phyloP scores from a whole-genome alignment of 106 monocot genomes.

The Alisma plantagoaquatica region DNA sequence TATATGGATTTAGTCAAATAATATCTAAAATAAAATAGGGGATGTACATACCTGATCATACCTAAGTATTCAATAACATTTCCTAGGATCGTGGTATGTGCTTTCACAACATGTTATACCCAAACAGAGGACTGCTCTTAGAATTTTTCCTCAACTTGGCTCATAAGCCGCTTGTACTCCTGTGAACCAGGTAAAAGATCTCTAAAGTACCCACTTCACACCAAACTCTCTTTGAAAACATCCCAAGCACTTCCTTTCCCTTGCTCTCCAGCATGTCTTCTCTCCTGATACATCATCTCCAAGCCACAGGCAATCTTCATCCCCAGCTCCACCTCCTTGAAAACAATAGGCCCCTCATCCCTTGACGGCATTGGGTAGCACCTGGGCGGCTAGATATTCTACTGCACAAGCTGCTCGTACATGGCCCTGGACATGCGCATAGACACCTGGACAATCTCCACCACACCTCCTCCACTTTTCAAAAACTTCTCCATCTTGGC shows the following conservation, averaged over 20 bases:
- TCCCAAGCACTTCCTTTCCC: conserved; percentile 63
- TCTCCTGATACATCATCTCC: conserved; percentile 98
- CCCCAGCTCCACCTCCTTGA: conserved; percentile 69
- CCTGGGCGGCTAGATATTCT: conserved; percentile 72
- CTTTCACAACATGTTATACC: conserved; percentile 75
- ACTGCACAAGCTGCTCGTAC: conserved; percentile 87
- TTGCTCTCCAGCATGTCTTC: conserved; percentile 45
- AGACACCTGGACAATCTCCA: conserved; percentile 42
- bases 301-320: conserved; percentile 98
- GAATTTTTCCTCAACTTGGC: conserved; percentile 51
- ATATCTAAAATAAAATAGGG: too few relatives aligned
- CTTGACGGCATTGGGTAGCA: conserved; percentile 67
- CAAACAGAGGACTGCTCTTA: conserved; percentile 39
- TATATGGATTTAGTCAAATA: too few relatives aligned
- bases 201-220: conserved; percentile 59
- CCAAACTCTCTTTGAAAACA: conserved; percentile 60
- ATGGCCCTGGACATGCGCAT: conserved; percentile 85
- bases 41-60: too few relatives aligned
- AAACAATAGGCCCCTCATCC: conserved; percentile 39
- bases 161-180: conserved; percentile 66
- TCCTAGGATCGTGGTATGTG: too few relatives aligned
- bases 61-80: too few relatives aligned
- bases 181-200: conserved; percentile 81
- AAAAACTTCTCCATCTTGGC: conserved; percentile 70
- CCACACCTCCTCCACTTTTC: conserved; percentile 20